Base-by-base conservation (phyloP, 1,139 yeast species). In the Geotrichum siamense region DNA sequence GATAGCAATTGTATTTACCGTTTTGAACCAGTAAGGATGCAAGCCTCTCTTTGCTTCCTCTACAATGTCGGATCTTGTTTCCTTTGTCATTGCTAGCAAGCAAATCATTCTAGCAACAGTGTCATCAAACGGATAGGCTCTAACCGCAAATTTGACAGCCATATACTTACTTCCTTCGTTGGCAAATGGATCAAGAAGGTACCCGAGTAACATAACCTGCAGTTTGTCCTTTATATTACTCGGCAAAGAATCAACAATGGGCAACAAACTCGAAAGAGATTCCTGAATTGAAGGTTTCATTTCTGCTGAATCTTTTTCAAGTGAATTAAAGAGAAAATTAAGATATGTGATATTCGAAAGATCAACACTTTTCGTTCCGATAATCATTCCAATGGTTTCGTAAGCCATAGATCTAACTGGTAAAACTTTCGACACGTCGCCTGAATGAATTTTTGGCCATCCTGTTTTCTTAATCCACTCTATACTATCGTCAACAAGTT, bases 41-140 rank as follows among this genome's bases (percentile, higher is more conserved):
- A 91, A 67, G 0, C 97, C 97, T 49, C 76, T 76, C n/a, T 63
- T 62, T 0, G 96, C 82, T 60, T 87, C 96, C 55, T 87, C 95
- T 12, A 79, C 67, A 0, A 81, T 76, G 52, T 86, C 95, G 1
- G 85, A 71, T 43, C 83, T 69, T 53, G 82, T 82, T 3, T 50
- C 54, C 2, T 61, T 63, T 15, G 76, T 64, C 9, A 85, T 63
- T 6, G 87, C 96, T 41, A 82, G 61, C 16, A 87, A 60, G 56
- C 91, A 81, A 32, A 85, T 64, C 43, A 75, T 57, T 49, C 96
- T 70, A 0, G 93, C 85, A 35, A 75, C 75, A 0, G 83, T 61
- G 58, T 86, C 89, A 43, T 69, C 57, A 54, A 87, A 87, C 1
- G 82, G 78, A 53, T 79, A 82, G 0, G 82, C 68, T 12, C 78